Percentiles rank a stretch among this genome's conserved stretches.
Conservation (phyloP, 179 eudicot genomes). For the Gypsophila paniculata region DNA sequence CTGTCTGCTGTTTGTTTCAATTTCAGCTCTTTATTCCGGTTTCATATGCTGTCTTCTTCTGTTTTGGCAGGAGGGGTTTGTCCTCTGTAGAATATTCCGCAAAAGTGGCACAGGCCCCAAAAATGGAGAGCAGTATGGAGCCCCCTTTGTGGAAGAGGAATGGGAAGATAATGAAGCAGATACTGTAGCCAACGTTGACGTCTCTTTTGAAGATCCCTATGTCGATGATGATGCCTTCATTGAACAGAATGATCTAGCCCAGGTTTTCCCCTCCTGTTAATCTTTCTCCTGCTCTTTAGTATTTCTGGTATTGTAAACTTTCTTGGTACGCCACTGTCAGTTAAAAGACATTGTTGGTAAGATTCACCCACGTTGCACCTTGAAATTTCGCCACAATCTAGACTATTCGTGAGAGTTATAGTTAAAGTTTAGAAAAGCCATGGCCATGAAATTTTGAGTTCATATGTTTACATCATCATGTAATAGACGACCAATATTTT, state of each 20-base stretch:
- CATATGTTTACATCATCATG: background rate
- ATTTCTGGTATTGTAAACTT: background rate
- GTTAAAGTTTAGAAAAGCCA: background rate
- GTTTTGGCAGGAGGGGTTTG: slow-evolving; percentile 69
- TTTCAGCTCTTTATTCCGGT: background rate
- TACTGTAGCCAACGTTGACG: slow-evolving; percentile 23
- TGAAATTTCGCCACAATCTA: background rate
- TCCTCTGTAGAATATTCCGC: slow-evolving; percentile 84
- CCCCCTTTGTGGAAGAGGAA: slow-evolving; percentile 85
- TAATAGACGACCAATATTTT: background rate
- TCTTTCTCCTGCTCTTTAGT: background rate
- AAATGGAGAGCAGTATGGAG: slow-evolving; percentile 85
- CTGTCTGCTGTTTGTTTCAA: slow-evolving; percentile 8
- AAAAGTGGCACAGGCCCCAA: slow-evolving; percentile 94
- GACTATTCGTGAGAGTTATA: background rate
- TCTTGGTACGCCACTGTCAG: background rate
- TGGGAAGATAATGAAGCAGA: slow-evolving; percentile 60
- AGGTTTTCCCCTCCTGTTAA: slow-evolving; percentile 43
- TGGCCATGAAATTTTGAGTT: background rate
- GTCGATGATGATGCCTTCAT: slow-evolving; percentile 51
- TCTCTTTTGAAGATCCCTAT: slow-evolving; percentile 45
- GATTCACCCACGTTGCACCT: background rate
- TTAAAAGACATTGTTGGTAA: background rate
- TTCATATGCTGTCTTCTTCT: slow-evolving; percentile 14
- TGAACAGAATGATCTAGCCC: slow-evolving; percentile 55